These are phyloP conservation scores for Ascocoryne sarcoides DNA, from an alignment of 2,329 filamentous ascomycete genomes.

Conservation along the genomic window DNA sequence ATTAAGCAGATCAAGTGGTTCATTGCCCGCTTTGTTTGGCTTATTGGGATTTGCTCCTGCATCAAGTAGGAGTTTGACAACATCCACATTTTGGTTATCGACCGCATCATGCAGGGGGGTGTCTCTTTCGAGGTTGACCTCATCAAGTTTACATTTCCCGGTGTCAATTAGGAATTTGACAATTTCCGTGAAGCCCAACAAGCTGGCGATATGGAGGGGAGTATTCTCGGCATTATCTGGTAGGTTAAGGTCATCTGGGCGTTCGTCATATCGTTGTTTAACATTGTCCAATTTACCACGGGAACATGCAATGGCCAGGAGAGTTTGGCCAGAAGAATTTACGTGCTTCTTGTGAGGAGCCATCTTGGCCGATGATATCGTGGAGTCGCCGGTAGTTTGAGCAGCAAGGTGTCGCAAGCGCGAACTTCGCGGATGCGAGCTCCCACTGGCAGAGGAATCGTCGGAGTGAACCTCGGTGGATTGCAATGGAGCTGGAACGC, in stretches of 20 bases:
- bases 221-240: constrained; percentile 95
- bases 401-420: constrained; percentile 48
- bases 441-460: constrained; percentile 53
- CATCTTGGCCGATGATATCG: constrained; percentile 60
- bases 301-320: constrained; percentile 82
- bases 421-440: constrained; percentile 49
- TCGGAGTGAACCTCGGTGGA: constrained; percentile 60
- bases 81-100: constrained; percentile 85
- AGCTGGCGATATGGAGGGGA: constrained; percentile 82
- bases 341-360: constrained; percentile 73
- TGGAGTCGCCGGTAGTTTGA: constrained; percentile 47
- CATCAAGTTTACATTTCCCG: constrained; percentile 62
- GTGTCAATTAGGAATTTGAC: constrained; percentile 79
- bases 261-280: constrained; percentile 59
- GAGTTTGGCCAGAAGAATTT: constrained; percentile 86
- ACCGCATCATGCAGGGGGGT: constrained; percentile 94
- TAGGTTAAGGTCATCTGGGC: constrained; percentile 80
- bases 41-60: constrained; percentile 88
- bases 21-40: constrained; percentile 84
- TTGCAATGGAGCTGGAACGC: constrained; percentile 49
- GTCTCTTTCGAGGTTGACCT: constrained; percentile 71
- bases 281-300: constrained; percentile 74
- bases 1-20: constrained; percentile 77
- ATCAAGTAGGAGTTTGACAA: constrained; percentile 74
- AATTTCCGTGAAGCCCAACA: constrained; percentile 79